Evolutionary conservation across 495 filamentous ascomycete species (phyloP).

Genomic region (Parachaetomium inaequale): DNA sequence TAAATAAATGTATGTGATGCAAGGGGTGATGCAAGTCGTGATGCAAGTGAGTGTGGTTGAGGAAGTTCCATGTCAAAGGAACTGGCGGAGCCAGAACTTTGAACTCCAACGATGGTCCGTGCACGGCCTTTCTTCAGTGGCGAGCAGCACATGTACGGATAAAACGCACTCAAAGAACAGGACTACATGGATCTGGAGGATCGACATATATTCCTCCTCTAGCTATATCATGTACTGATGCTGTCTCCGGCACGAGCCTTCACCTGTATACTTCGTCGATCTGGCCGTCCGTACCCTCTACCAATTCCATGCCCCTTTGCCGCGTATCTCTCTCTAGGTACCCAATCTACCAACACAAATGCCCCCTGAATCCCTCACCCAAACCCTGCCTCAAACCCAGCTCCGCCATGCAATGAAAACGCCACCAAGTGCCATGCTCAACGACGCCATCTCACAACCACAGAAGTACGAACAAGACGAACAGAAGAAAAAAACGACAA

Average conservation of each 20-base stretch:
- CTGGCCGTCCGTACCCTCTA: neutral
- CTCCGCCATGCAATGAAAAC: neutral
- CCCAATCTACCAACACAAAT: neutral
- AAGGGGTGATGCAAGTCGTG: neutral
- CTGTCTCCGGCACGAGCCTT: neutral
- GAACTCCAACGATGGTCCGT: neutral
- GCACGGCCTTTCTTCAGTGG: neutral
- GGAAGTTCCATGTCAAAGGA: neutral
- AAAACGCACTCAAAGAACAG: neutral
- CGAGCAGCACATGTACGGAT: neutral
- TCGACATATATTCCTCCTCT: neutral
- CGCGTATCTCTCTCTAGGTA: neutral
- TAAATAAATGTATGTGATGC: neutral
- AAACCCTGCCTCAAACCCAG: neutral
- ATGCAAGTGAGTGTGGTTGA: neutral
- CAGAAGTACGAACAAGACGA: neutral
- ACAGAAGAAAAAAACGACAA: neutral
- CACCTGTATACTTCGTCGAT: neutral
- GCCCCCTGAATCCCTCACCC: neutral
- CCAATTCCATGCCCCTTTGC: neutral
- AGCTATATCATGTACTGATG: neutral
- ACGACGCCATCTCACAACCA: slow-evolving; percentile 7
- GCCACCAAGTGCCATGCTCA: slow-evolving; percentile 11
- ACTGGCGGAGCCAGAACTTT: neutral
- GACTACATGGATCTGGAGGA: neutral